Conservation (phyloP, 2,329 filamentous ascomycete genomes). For the Aspergillus alliaceus region DNA sequence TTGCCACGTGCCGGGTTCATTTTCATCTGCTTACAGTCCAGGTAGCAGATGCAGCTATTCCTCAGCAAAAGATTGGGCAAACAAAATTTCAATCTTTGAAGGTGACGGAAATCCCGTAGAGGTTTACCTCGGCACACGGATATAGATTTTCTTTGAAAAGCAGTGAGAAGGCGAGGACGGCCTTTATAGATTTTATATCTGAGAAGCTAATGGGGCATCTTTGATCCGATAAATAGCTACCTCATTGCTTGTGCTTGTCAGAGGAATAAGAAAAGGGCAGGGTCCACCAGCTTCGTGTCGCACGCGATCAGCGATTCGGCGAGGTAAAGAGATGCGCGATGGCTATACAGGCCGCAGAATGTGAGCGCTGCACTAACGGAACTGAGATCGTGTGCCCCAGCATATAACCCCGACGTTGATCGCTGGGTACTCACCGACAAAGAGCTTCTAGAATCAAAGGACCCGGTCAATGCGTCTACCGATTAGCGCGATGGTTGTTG, state of each 20-base stretch:
- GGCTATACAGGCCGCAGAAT: background rate
- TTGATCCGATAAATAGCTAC: background rate
- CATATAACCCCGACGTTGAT: background rate
- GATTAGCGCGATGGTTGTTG: background rate
- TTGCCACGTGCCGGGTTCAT: background rate
- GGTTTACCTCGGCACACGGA: background rate
- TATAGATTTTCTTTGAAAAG: background rate
- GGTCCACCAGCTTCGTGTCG: background rate
- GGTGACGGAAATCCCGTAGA: background rate
- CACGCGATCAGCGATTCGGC: background rate
- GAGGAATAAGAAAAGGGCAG: background rate
- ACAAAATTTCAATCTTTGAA: background rate
- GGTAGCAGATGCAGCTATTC: background rate
- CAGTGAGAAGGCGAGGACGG: background rate
- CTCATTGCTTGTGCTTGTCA: background rate
- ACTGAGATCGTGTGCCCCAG: background rate
- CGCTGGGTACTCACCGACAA: background rate
- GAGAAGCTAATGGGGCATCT: background rate
- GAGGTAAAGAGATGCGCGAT: background rate
- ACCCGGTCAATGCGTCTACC: background rate
- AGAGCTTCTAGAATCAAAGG: background rate
- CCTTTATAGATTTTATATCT: background rate
- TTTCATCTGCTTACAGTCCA: background rate
- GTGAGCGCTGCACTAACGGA: background rate
- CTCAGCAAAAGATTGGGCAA: background rate